Percentiles rank a stretch among this genome's conserved stretches.
Conservation (phyloP, 164 flowering plant genomes). For the Magnolia officinalis region DNA sequence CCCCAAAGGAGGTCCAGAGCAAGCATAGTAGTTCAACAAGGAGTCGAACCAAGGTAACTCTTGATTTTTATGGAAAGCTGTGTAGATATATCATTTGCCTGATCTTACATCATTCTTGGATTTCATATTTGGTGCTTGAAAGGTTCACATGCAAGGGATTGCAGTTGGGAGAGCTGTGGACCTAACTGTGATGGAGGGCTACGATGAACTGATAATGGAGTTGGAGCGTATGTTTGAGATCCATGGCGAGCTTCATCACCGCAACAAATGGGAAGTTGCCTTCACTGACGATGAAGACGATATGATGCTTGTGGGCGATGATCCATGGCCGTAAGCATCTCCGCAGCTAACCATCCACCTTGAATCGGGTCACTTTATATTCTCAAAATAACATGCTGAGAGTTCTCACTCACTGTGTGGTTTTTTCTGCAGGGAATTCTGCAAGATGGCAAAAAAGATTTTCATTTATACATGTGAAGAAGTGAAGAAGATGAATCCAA, state of each 20-base stretch:
- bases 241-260: conserved; percentile 58
- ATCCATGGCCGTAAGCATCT: conserved; percentile 67
- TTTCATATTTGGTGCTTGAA: background rate
- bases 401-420: background rate
- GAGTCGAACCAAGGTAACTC: conserved; percentile 80
- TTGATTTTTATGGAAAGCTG: background rate
- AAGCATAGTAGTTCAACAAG: conserved; percentile 47
- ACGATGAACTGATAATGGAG: conserved; percentile 65
- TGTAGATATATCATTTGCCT: background rate
- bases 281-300: conserved; percentile 95
- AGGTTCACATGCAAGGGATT: conserved; percentile 97
- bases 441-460: conserved; percentile 75
- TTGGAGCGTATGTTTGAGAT: conserved; percentile 82
- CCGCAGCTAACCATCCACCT: too few relatives aligned
- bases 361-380: too few relatives aligned
- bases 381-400: too few relatives aligned
- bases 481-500: conserved; percentile 61
- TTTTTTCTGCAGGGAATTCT: conserved; percentile 67
- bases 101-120: background rate
- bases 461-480: conserved; percentile 80
- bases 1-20: conserved; percentile 48
- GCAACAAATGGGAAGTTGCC: conserved; percentile 75
- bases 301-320: conserved; percentile 91
- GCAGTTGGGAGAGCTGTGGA: conserved; percentile 94
- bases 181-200: conserved; percentile 56